Conservation (phyloP, 2,329 filamentous ascomycete genomes). For the Stemphylium lycopersici region DNA sequence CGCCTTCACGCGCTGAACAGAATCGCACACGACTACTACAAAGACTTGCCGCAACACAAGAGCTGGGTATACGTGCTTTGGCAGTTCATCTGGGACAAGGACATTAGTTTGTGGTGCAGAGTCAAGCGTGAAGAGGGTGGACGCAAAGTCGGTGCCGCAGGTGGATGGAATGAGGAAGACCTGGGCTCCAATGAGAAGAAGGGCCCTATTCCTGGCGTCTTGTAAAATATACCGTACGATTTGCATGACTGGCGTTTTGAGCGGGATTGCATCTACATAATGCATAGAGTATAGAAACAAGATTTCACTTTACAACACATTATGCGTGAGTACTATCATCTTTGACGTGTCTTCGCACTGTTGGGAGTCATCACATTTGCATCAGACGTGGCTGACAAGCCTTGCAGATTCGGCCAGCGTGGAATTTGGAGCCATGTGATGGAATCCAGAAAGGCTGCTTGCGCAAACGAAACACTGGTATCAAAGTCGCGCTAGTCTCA, state of each 20-base stretch:
- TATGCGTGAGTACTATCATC: too few relatives aligned
- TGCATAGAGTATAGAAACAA: conserved; percentile 1
- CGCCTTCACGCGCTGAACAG: conserved; percentile 75
- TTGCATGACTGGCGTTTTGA: conserved; percentile 8
- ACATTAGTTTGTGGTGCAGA: conserved; percentile 87
- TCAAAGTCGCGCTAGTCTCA: too few relatives aligned
- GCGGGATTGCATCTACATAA: conserved; percentile 2
- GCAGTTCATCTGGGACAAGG: conserved; percentile 91
- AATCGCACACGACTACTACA: conserved; percentile 90
- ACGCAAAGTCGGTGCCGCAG: conserved; percentile 59
- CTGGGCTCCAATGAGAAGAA: conserved; percentile 55
- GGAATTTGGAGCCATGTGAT: too few relatives aligned
- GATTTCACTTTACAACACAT: neutral
- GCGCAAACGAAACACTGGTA: too few relatives aligned
- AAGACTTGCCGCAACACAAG: conserved; percentile 80
- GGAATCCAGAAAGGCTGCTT: too few relatives aligned
- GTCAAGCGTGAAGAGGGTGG: conserved; percentile 89
- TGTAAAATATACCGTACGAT: conserved; percentile 7
- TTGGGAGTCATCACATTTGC: too few relatives aligned
- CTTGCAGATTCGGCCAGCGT: too few relatives aligned
- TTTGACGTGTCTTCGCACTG: too few relatives aligned
- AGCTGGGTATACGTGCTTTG: conserved; percentile 95
- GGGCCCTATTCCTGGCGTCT: conserved; percentile 52
- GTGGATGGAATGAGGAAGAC: conserved; percentile 56
- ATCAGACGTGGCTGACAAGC: too few relatives aligned